Evolutionary conservation across 192 early-diverging fungal species (phyloP).

Genomic region (Backusella parvicylindrica): DNA sequence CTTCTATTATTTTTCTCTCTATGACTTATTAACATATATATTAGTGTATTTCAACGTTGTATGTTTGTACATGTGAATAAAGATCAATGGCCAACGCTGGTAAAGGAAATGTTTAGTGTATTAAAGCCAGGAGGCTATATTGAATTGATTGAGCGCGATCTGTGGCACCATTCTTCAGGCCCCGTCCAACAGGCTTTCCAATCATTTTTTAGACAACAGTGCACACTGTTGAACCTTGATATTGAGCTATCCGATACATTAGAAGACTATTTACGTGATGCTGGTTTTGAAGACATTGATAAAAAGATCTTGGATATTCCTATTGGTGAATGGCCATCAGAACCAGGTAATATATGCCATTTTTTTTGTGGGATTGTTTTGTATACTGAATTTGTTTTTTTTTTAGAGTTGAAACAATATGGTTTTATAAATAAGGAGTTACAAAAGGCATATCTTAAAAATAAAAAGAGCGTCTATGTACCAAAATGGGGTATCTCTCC

Average conservation of each 20-base stretch:
- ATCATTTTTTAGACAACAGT: slow-evolving; percentile 22
- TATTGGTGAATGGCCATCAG: slow-evolving; percentile 34
- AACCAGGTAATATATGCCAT: too few relatives aligned
- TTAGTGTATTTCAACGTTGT: slow-evolving; percentile 34
- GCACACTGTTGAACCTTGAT: slow-evolving; percentile 17
- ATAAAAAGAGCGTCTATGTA: slow-evolving; percentile 22
- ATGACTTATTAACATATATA: not conserved
- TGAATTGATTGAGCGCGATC: slow-evolving; percentile 31
- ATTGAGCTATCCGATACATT: slow-evolving; percentile 13
- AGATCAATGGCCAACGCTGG: slow-evolving; percentile 23
- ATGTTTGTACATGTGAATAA: slow-evolving; percentile 18
- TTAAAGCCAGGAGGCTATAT: slow-evolving; percentile 37
- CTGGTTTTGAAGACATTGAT: slow-evolving; percentile 9
- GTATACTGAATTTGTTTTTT: not conserved
- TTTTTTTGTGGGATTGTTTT: too few relatives aligned
- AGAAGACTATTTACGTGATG: not conserved
- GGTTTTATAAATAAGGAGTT: slow-evolving; percentile 36
- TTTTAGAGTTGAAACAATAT: slow-evolving; percentile 30
- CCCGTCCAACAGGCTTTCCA: slow-evolving; percentile 35
- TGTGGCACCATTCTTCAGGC: slow-evolving; percentile 30
- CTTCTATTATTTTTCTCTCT: not conserved
- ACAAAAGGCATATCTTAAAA: slow-evolving; percentile 27
- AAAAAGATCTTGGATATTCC: slow-evolving; percentile 27
- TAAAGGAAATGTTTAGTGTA: slow-evolving; percentile 26
- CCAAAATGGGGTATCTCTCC: slow-evolving; percentile 25